Conservation (phyloP, 1,284 basidiomycete species). For the Melampsora larici-populina region DNA sequence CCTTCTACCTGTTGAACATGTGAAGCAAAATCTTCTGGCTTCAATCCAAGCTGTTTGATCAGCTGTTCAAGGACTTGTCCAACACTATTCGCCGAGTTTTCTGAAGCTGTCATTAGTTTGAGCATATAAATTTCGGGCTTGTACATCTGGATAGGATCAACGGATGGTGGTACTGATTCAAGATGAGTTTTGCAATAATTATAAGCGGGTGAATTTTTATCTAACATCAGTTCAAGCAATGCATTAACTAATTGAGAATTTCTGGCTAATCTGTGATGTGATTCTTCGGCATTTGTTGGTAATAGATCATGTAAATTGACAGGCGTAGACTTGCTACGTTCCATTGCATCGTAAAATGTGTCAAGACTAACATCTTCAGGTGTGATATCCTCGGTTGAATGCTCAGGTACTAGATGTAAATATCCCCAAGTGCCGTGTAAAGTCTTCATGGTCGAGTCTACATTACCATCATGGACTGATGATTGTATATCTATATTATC, state of each 20-base stretch:
- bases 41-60: background rate
- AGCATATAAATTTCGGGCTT: conserved; percentile 16
- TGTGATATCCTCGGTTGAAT: too few species aligned
- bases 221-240: background rate
- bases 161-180: background rate
- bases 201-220: background rate
- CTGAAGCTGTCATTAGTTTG: conserved; percentile 12
- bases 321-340: background rate
- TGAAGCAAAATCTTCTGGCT: background rate
- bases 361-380: background rate
- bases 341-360: background rate
- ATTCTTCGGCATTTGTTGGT: background rate
- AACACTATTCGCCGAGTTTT: conserved; percentile 9
- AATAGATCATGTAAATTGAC: background rate
- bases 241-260: background rate
- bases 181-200: background rate
- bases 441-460: background rate
- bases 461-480: background rate
- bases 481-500: background rate
- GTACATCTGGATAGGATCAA: conserved; percentile 2
- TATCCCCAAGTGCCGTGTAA: background rate
- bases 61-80: conserved; percentile 17
- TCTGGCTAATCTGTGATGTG: background rate
- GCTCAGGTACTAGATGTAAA: too few species aligned
- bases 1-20: background rate